Evolutionary conservation across 768 basidiomycete genomes (phyloP).

Genomic region (Naganishia kalamii): DNA sequence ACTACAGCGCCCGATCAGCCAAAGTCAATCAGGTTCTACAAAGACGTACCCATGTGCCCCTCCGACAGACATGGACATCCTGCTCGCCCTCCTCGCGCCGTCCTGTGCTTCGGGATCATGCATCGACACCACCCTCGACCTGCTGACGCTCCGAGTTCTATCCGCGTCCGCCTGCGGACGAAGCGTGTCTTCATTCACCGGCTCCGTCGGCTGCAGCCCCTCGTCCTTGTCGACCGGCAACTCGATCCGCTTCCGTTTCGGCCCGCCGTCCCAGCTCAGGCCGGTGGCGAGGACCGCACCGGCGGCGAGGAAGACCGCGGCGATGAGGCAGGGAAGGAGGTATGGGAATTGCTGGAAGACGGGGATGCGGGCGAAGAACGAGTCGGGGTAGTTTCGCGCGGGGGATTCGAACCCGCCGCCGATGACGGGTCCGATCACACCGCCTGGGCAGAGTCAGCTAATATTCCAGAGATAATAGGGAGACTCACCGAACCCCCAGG

Average conservation of each 20-base stretch:
- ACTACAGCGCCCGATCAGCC: conserved; percentile 15
- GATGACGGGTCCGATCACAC: conserved; percentile 55
- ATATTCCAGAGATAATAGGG: not conserved
- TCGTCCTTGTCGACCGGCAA: conserved; percentile 66
- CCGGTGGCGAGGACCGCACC: conserved; percentile 85
- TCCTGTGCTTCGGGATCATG: conserved; percentile 21
- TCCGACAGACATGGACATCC: conserved; percentile 41
- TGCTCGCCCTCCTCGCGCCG: conserved; percentile 33
- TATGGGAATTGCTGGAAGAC: conserved; percentile 81
- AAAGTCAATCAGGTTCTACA: not conserved
- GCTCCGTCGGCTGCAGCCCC: not conserved
- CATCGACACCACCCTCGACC: conserved; percentile 3
- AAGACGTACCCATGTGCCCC: conserved; percentile 42
- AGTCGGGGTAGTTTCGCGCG: conserved; percentile 73
- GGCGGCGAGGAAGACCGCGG: conserved; percentile 65
- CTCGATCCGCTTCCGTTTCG: conserved; percentile 74
- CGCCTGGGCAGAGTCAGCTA: conserved; percentile 12
- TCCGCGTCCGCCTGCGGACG: not conserved
- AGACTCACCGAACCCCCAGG: conserved; percentile 88
- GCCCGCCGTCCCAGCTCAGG: conserved; percentile 83
- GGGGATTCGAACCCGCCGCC: conserved; percentile 53
- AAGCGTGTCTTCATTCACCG: not conserved
- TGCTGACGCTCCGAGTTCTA: not conserved
- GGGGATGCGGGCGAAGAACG: conserved; percentile 57
- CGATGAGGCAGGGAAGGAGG: conserved; percentile 74